A percentile compares a stretch with the other conserved stretches of the same genome.
Evolutionary conservation across 192 early-diverging fungal genomes (phyloP).

Genomic region (Linnemannia hyalina): DNA sequence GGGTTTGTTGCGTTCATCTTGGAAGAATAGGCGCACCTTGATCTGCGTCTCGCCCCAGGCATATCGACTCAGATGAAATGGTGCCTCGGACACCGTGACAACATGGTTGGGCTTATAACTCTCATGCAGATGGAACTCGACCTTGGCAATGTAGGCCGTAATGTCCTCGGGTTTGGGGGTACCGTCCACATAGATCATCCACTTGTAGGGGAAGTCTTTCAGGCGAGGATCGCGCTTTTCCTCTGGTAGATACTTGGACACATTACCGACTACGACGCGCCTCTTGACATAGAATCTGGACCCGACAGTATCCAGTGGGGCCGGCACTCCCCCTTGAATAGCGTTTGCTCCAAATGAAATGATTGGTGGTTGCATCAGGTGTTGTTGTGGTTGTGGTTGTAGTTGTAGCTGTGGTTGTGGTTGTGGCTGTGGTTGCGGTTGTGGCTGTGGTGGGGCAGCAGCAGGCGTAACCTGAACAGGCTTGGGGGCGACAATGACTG

Average conservation of each 20-base stretch:
- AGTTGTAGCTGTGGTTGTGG: not conserved
- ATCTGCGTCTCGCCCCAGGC: conserved; percentile 97
- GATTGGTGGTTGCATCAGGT: conserved; percentile 41
- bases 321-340: conserved; percentile 40
- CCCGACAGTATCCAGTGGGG: conserved; percentile 59
- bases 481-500: not conserved
- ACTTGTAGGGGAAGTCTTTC: conserved; percentile 81
- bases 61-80: conserved; percentile 87
- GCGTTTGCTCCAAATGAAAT: conserved; percentile 48
- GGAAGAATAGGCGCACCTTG: conserved; percentile 84
- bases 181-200: conserved; percentile 92
- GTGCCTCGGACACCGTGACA: conserved; percentile 82
- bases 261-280: conserved; percentile 78
- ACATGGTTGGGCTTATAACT: conserved; percentile 91
- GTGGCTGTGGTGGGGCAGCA: not conserved
- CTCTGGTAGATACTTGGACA: conserved; percentile 76
- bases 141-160: conserved; percentile 78
- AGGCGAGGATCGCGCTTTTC: conserved; percentile 68
- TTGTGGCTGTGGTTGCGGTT: not conserved
- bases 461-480: not conserved
- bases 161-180: conserved; percentile 62
- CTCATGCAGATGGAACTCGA: conserved; percentile 91
- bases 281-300: conserved; percentile 82
- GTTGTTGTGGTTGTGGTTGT: not conserved
- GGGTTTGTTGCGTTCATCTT: conserved; percentile 86